Conservation (phyloP, 2,329 filamentous ascomycete species). For the Xylaria arbuscula region DNA sequence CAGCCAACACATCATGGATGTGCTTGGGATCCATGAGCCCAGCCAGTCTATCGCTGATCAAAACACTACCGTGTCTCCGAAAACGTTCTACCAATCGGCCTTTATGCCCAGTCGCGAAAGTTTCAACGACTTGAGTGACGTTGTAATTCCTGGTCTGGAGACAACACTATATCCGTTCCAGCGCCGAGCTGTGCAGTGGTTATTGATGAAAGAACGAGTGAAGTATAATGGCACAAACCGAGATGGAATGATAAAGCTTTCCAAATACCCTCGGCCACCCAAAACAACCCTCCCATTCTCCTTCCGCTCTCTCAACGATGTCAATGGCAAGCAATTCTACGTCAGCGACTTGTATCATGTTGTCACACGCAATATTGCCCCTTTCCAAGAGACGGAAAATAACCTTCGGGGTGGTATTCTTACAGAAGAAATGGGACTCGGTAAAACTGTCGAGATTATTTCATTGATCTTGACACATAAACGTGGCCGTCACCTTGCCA, state of each 20-base stretch:
- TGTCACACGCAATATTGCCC: conserved; percentile 61
- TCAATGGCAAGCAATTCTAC: conserved; percentile 53
- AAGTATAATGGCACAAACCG: conserved; percentile 53
- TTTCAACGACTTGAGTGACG: conserved; percentile 52
- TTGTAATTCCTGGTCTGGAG: conserved; percentile 58
- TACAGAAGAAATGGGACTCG: conserved; percentile 85
- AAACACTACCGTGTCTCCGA: conserved; percentile 55
- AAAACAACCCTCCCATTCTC: conserved; percentile 53
- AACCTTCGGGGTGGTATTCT: conserved; percentile 71
- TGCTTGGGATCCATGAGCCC: conserved; percentile 45
- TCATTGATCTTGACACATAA: conserved; percentile 74
- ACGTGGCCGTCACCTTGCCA: conserved; percentile 48
- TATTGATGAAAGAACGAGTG: conserved; percentile 73
- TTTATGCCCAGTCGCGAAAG: conserved; percentile 65
- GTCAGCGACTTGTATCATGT: conserved; percentile 71
- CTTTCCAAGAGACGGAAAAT: conserved; percentile 58
- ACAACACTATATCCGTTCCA: conserved; percentile 77
- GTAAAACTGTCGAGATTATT: conserved; percentile 82
- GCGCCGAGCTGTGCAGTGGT: conserved; percentile 75
- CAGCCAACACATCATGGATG: conserved; percentile 54
- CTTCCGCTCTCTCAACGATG: conserved; percentile 59
- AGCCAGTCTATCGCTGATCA: background rate
- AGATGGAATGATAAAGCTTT: conserved; percentile 42
- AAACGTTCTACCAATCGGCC: conserved; percentile 76
- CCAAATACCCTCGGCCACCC: conserved; percentile 39